These are phyloP conservation scores for Monosporozyma solicola DNA, from an alignment of 805 yeast genomes.

Conservation along the genomic window DNA sequence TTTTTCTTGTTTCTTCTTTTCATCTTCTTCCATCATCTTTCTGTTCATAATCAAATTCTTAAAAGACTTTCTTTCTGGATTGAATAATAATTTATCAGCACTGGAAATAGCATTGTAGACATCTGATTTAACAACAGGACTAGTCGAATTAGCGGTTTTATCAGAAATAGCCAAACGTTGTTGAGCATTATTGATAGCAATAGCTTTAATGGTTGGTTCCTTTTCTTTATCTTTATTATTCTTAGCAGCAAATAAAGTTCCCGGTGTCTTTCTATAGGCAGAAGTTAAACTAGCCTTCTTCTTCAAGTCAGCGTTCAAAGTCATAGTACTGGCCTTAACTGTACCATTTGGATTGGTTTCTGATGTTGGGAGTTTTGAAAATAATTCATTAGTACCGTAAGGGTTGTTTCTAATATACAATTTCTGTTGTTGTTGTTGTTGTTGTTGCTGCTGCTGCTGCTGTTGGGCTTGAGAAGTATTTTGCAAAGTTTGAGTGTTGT, in stretches of 20 bases:
- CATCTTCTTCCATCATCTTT: conserved; percentile 10
- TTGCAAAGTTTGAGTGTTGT: background rate
- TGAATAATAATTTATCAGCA: conserved; percentile 13
- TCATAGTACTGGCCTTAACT: conserved; percentile 34
- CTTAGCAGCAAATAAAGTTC: conserved; percentile 38
- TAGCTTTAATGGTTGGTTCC: background rate
- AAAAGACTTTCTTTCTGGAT: conserved; percentile 25
- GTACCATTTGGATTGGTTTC: conserved; percentile 18
- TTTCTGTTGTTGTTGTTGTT: conserved; percentile 26
- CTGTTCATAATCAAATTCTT: conserved; percentile 23
- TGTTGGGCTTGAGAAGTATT: conserved; percentile 4
- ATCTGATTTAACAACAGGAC: background rate
- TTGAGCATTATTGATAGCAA: background rate
- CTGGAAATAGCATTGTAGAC: background rate
- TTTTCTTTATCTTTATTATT: background rate
- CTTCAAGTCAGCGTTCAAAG: conserved; percentile 39
- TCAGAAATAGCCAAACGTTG: background rate
- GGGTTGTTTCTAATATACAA: conserved; percentile 41
- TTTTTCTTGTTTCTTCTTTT: background rate
- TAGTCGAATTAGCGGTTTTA: background rate
- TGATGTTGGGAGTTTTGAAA: conserved; percentile 31
- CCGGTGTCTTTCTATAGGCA: conserved; percentile 59
- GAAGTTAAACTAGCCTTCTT: conserved; percentile 52
- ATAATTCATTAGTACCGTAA: conserved; percentile 71
- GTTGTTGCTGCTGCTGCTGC: conserved; percentile 7